Percentiles rank a stretch among this genome's conserved stretches.
These are phyloP conservation scores for Aquilaria sinensis DNA, from an alignment of 345 rosid genomes.

Conservation along the genomic window DNA sequence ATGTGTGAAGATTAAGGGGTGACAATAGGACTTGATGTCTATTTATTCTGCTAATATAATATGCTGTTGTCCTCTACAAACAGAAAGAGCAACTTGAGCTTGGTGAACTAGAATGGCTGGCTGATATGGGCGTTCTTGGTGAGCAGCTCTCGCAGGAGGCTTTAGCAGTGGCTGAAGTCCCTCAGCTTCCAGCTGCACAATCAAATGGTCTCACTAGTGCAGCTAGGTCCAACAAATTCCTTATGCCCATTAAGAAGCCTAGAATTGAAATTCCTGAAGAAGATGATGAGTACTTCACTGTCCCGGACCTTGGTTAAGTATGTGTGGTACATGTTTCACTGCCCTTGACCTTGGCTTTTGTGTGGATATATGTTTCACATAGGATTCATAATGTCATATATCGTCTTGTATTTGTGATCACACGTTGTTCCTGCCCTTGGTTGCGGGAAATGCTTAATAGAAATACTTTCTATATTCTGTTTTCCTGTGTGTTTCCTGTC, in stretches of 20 bases:
- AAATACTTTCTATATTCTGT: too few species aligned
- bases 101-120: slow-evolving; percentile 81
- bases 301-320: slow-evolving; percentile 77
- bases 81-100: slow-evolving; percentile 80
- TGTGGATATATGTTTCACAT: background rate
- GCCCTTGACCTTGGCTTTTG: background rate
- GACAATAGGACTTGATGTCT: background rate
- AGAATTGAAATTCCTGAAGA: slow-evolving; percentile 52
- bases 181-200: slow-evolving; percentile 56
- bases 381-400: slow-evolving; percentile 2
- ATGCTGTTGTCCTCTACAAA: background rate
- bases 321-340: background rate
- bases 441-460: too few species aligned
- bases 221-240: slow-evolving; percentile 41
- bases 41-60: background rate
- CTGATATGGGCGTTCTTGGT: slow-evolving; percentile 60
- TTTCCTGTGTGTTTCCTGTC: too few species aligned
- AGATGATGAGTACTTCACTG: slow-evolving; percentile 75
- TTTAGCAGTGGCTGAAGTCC: slow-evolving; percentile 81
- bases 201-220: slow-evolving; percentile 25
- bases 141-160: slow-evolving; percentile 60
- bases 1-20: background rate
- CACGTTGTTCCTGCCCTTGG: too few species aligned
- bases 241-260: slow-evolving; percentile 63
- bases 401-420: background rate